These are phyloP conservation scores for Botrytis tulipae DNA, from an alignment of 2,329 filamentous ascomycete genomes.

Conservation along the genomic window DNA sequence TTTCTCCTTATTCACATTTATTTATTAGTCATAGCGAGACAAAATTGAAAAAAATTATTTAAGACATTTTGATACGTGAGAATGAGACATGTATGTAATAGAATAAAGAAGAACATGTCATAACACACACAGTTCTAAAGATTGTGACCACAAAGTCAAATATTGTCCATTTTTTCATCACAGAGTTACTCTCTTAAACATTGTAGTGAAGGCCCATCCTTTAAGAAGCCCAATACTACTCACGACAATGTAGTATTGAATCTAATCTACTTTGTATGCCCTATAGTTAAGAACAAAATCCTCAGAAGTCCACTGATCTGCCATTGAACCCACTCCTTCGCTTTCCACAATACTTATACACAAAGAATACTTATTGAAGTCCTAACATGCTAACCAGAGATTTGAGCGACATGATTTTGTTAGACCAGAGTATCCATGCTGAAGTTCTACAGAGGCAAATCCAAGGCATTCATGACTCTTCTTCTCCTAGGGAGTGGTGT, in stretches of 20 bases:
- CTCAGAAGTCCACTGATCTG: background rate
- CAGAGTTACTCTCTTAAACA: background rate
- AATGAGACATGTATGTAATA: background rate
- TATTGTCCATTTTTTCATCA: background rate
- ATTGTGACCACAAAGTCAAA: background rate
- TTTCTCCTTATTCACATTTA: background rate
- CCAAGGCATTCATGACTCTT: background rate
- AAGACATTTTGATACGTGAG: background rate
- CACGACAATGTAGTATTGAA: background rate
- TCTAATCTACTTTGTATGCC: background rate
- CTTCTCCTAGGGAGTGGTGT: background rate
- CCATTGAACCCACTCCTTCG: background rate
- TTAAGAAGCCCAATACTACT: rapidly evolving
- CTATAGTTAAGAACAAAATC: background rate
- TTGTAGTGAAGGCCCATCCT: background rate
- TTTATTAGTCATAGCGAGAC: rapidly evolving
- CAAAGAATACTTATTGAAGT: background rate
- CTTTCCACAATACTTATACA: background rate
- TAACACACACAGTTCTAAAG: background rate
- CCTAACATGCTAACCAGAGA: background rate
- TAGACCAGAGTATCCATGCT: background rate
- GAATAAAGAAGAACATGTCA: background rate
- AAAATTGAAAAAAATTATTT: rapidly evolving
- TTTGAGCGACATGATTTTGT: background rate
- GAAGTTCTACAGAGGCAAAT: background rate